Evolutionary conservation across 2,329 filamentous ascomycete species (phyloP).

Genomic region (Dactylellina sp.): DNA sequence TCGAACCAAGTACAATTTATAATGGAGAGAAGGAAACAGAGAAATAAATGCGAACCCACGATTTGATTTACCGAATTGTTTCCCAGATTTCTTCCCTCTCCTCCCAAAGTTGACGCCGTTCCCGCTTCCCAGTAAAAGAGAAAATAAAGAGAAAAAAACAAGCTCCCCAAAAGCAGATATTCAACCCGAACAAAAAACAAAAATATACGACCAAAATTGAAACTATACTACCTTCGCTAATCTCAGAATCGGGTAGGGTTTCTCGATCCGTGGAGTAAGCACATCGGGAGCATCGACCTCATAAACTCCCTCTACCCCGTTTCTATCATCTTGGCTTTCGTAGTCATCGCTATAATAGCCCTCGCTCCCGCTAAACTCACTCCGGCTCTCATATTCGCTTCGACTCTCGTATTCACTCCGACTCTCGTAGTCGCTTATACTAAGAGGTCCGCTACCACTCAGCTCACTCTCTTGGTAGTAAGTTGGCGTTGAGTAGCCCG

Average conservation of each 20-base stretch:
- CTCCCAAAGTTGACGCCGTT: slow-evolving; percentile 9
- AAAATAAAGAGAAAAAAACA: background rate
- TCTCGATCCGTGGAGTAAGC: slow-evolving; percentile 29
- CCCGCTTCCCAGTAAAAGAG: background rate
- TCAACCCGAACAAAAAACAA: slow-evolving; percentile 8
- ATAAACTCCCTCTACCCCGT: slow-evolving; percentile 35
- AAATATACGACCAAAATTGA: slow-evolving; percentile 1
- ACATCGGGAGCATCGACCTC: slow-evolving; percentile 49
- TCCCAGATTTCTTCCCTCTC: slow-evolving; percentile 11
- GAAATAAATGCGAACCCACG: slow-evolving; percentile 9
- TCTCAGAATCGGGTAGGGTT: slow-evolving; percentile 40
- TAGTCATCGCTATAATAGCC: slow-evolving; percentile 54
- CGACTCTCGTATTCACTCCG: slow-evolving; percentile 44
- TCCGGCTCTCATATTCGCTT: slow-evolving; percentile 51
- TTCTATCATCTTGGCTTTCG: slow-evolving; percentile 44
- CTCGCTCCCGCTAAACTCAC: slow-evolving; percentile 51
- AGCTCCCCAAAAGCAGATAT: slow-evolving; percentile 4
- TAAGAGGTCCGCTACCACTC: slow-evolving; percentile 43
- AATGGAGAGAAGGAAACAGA: slow-evolving; percentile 3
- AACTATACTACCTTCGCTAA: slow-evolving; percentile 31
- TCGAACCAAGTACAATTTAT: background rate
- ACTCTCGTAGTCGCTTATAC: slow-evolving; percentile 48
- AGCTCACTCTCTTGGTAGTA: slow-evolving; percentile 51
- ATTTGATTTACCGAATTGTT: slow-evolving; percentile 4
- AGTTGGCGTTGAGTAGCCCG: slow-evolving; percentile 47